phyloP scores from a whole-genome alignment of 345 rosid genomes.

The Turritis glabra region DNA sequence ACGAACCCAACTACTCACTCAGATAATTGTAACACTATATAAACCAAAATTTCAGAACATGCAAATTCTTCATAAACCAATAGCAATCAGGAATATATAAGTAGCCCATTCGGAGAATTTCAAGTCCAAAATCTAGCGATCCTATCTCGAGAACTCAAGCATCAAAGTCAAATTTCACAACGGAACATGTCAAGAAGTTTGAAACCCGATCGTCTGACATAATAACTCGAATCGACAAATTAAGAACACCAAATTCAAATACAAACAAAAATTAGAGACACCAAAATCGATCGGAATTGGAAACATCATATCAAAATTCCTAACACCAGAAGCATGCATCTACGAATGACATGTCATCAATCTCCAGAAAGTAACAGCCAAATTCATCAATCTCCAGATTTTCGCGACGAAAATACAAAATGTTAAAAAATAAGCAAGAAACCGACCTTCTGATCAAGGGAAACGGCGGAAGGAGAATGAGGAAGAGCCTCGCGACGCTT shows the following conservation, averaged over 20 bases:
- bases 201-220: not conserved
- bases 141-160: not conserved
- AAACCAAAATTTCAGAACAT: not conserved
- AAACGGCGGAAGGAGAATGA: slow-evolving; percentile 19
- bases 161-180: slow-evolving; percentile 17
- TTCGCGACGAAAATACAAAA: not conserved
- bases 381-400: slow-evolving; percentile 15
- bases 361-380: not conserved
- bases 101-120: too few relatives aligned
- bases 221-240: not conserved
- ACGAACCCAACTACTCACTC: not conserved
- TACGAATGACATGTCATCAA: not conserved
- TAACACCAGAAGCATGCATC: slow-evolving; percentile 21
- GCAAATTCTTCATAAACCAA: too few relatives aligned
- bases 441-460: slow-evolving; percentile 38
- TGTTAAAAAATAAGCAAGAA: not conserved
- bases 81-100: too few relatives aligned
- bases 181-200: not conserved
- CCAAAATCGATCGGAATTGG: slow-evolving; percentile 20
- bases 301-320: not conserved
- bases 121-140: not conserved
- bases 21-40: too few relatives aligned
- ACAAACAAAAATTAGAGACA: not conserved
- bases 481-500: slow-evolving; percentile 39
- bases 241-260: slow-evolving; percentile 15